Conservation (phyloP, 1,284 basidiomycete genomes). For the Cutaneotrichosporon spelunceum region DNA sequence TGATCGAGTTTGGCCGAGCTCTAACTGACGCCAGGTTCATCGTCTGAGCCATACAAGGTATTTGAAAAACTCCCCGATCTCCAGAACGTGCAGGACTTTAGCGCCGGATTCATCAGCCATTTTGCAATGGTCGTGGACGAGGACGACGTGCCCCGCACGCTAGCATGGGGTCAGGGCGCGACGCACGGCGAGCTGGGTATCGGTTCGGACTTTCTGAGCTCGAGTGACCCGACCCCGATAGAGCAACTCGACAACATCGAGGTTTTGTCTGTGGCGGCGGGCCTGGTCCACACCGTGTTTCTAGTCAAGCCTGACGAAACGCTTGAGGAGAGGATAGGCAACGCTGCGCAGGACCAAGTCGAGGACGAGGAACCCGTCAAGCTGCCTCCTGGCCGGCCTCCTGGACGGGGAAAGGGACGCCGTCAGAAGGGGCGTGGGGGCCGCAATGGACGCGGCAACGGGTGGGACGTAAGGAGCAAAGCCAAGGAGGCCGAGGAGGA, state of each 20-base stretch:
- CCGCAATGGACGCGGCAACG: not conserved
- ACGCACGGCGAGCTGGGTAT: constrained; percentile 64
- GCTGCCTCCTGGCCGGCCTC: not conserved
- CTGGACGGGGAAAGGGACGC: not conserved
- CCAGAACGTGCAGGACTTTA: constrained; percentile 49
- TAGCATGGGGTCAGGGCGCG: constrained; percentile 22
- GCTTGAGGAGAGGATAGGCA: constrained; percentile 56
- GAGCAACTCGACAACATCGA: constrained; percentile 69
- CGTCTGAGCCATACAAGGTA: constrained; percentile 60
- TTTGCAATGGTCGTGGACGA: constrained; percentile 69
- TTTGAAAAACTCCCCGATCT: not conserved
- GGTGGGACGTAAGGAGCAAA: not conserved
- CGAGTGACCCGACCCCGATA: constrained; percentile 76
- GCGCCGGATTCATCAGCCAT: constrained; percentile 84
- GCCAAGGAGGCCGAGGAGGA: not conserved
- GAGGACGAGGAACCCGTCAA: not conserved
- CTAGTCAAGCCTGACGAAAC: constrained; percentile 67
- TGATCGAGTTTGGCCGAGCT: not conserved
- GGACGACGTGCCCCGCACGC: constrained; percentile 57
- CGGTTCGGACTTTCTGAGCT: constrained; percentile 77
- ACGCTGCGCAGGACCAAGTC: not conserved
- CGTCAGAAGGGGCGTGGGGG: not conserved
- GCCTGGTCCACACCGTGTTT: constrained; percentile 80
- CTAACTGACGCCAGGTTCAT: constrained; percentile 58
- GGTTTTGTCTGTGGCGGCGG: constrained; percentile 77